Evolutionary conservation across 768 basidiomycete genomes (phyloP), one percentile per base, ranked within the genome.

Genomic region (Macrolepiota fuliginosa): DNA sequence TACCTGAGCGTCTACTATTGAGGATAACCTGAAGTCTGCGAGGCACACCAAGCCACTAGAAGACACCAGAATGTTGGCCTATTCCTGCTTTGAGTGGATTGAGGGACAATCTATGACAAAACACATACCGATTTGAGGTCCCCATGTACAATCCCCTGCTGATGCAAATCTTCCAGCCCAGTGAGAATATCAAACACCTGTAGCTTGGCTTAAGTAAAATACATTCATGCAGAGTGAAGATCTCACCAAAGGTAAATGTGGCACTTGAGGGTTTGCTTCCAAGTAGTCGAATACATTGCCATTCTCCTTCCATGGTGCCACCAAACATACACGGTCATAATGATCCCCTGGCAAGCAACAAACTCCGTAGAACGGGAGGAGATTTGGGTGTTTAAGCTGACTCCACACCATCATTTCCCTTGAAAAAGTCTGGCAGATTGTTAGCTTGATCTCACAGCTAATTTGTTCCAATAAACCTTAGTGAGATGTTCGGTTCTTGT

Each of bases 101-200:
- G 25, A 55, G 15, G 36, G 53, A 10, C 11, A n/a, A n/a, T n/a
- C n/a, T n/a, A 15, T 13, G 39, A 6, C 32, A 3, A 40, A 40
- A 40, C 12, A 62, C 77, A 62, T 58, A 80, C 80, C 32, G 73
- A 73, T 67, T 79, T 81, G 29, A 81, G 63, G 56, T 81, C 80
- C 7, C 79, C 79, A 19, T 81, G 79, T 9, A 75, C 64, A 17
- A 81, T 72, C 0, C 77, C 76, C 24, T 75, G 76, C 35, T 71
- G 60, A 55, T 81, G 80, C 22, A 81, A 65, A 58, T 79, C 78
- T 40, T 67, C 67, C 6, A 80, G 61, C 19, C 77, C 80, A 1
- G 46, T 63, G 3, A 79, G 76, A 17, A 76, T 65, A 40, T 79
- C 77, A 19, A 66, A 61, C 24, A 80, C 61, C 80, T 80, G 25